Base-by-base conservation (phyloP, 768 basidiomycete genomes). In the Porphyrellus cyaneotinctus region DNA sequence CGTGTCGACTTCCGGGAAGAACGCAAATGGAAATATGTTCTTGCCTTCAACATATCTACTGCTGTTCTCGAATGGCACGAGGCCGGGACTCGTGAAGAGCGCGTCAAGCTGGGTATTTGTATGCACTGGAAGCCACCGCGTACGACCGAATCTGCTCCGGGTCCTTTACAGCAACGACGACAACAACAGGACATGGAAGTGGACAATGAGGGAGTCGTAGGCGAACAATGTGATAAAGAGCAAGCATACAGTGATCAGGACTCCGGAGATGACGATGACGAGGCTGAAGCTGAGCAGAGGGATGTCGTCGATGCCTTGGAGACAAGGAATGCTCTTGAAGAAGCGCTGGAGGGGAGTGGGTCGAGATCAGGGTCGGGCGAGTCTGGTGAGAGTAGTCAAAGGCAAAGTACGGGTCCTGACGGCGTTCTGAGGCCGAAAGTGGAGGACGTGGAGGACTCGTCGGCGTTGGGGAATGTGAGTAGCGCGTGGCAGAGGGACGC, bases 1-100 rank as follows among this genome's bases (percentile, higher is more conserved):
- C 88, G 91, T 24, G 81, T 82, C 33, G 97, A 99, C 67, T 97
- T 97, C 59, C 84, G 90, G 18, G 95, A 98, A 69, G 97, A 99
- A 64, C 78, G 90, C 36, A 83, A 80, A 61, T 98, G 94, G 94
- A 98, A 98, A 68, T 72, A 88, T 38, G 85, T 86, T 2, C 65
- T 91, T 24, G 95, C 97, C 0, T 87, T 85, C 64, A 85, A 85
- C 53, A 69, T 99, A 26, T 88, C 91, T 1, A 83, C 82, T 28
- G 81, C 90, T 23, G 87, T 93, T 20, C 78, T 90, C 8, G 87
- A 92, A 60, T 99, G 93, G 92, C 91, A 95, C 65, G 76, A 80
- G 47, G 84, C 87, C 22, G 78, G 75, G 12, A 76, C 76, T n/a
- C 72, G 72, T 20, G 84, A 85, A 58, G 83, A 85, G 53, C 80